Percentiles rank a stretch among this genome's conserved stretches.
Conservation (phyloP, 176 grass and related monocot genomes). For the Tillandsia fasciculata region DNA sequence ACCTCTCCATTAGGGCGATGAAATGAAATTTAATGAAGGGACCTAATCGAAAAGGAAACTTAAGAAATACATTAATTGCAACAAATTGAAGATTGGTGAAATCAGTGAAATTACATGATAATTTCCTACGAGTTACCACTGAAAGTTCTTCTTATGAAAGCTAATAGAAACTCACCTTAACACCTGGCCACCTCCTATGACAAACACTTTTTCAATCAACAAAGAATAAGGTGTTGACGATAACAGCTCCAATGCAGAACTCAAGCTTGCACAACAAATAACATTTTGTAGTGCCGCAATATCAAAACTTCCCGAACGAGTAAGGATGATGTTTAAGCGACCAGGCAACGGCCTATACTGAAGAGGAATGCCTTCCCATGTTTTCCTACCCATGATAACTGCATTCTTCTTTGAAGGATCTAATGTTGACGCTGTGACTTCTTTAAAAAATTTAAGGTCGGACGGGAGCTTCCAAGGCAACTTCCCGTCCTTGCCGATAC, state of each 20-base stretch:
- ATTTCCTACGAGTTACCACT: background rate
- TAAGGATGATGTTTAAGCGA: constrained; percentile 73
- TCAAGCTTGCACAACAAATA: constrained; percentile 64
- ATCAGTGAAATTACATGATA: too few relatives aligned
- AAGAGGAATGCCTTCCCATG: constrained; percentile 75
- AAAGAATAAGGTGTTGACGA: constrained; percentile 60
- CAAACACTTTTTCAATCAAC: constrained; percentile 69
- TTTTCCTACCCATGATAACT: constrained; percentile 84
- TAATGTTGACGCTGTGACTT: constrained; percentile 51
- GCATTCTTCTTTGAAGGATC: constrained; percentile 82
- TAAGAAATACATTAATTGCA: too few relatives aligned
- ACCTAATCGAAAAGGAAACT: too few relatives aligned
- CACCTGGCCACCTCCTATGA: constrained; percentile 71
- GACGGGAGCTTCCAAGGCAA: constrained; percentile 72
- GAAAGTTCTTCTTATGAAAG: constrained; percentile 4
- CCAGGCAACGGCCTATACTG: constrained; percentile 54
- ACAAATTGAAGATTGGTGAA: too few relatives aligned
- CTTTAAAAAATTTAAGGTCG: constrained; percentile 78
- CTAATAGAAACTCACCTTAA: constrained; percentile 40
- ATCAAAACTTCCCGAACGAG: constrained; percentile 66
- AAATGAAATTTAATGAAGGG: too few relatives aligned
- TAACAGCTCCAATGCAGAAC: constrained; percentile 57
- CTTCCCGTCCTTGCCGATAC: constrained; percentile 66
- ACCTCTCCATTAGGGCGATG: too few relatives aligned
- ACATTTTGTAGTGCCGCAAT: constrained; percentile 62